Conservation (phyloP, 768 basidiomycete species). For the Rhizopogon salebrosus region DNA sequence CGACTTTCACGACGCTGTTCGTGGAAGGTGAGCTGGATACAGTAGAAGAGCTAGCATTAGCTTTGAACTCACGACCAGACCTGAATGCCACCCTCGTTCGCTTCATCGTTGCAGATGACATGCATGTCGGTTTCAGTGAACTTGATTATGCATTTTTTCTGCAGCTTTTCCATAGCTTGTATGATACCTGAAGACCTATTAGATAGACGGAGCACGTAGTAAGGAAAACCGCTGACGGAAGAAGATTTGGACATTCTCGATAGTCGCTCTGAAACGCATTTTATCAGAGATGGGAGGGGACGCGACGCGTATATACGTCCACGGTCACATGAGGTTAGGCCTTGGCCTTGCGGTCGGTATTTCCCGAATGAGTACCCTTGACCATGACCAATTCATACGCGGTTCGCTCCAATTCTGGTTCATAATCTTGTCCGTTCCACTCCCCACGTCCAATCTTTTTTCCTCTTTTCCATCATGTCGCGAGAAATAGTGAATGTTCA, state of each 20-base stretch:
- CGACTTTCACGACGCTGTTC: conserved; percentile 56
- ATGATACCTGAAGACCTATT: conserved; percentile 50
- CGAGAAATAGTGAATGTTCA: conserved; percentile 85
- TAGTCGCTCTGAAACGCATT: conserved; percentile 63
- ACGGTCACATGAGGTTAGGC: conserved; percentile 20
- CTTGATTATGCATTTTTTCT: conserved; percentile 80
- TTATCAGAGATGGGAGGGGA: not conserved
- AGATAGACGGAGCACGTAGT: conserved; percentile 6
- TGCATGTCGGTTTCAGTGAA: conserved; percentile 71
- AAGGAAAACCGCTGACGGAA: conserved; percentile 34
- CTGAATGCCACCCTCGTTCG: conserved; percentile 79
- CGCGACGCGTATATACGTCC: conserved; percentile 12
- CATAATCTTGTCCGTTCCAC: not conserved
- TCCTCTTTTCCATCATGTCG: conserved; percentile 39
- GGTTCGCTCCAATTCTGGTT: too few species aligned
- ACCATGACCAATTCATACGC: conserved; percentile 3
- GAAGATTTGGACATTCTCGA: conserved; percentile 56
- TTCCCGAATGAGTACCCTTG: not conserved
- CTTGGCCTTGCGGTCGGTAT: not conserved
- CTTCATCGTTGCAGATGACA: conserved; percentile 78
- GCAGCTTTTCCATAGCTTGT: conserved; percentile 77
- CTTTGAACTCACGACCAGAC: conserved; percentile 66
- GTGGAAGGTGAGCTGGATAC: conserved; percentile 7
- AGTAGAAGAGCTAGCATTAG: conserved; percentile 22
- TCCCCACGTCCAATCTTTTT: conserved; percentile 11